Conservation (phyloP, 805 yeast genomes). For the Candida parachauliodes region DNA sequence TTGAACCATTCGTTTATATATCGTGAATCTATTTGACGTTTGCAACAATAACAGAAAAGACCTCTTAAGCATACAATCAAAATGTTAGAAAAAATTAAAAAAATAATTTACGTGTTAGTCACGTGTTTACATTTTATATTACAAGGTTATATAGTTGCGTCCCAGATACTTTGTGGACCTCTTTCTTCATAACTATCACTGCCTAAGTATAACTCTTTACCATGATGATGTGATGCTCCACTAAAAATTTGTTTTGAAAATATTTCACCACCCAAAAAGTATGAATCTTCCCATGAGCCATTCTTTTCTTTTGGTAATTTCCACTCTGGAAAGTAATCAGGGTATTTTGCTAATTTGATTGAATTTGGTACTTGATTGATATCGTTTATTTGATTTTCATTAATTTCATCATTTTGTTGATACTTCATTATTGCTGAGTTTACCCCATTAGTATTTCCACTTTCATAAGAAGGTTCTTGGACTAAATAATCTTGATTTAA, state of each 20-base stretch:
- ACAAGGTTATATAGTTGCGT: conserved; percentile 30
- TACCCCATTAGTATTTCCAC: conserved; percentile 20
- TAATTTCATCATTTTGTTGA: conserved; percentile 40
- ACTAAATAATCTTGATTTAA: conserved; percentile 56
- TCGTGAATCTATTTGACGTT: background rate
- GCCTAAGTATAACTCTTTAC: conserved; percentile 61
- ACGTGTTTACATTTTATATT: too few relatives aligned
- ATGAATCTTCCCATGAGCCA: conserved; percentile 69
- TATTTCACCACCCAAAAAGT: conserved; percentile 83
- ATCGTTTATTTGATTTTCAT: conserved; percentile 24
- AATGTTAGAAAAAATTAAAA: too few relatives aligned
- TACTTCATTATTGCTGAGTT: conserved; percentile 39
- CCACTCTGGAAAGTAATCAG: conserved; percentile 96
- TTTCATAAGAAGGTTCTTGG: conserved; percentile 22
- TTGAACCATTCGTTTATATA: conserved; percentile 1
- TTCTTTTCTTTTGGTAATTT: conserved; percentile 48
- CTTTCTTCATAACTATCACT: conserved; percentile 67
- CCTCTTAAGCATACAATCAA: conserved; percentile 2
- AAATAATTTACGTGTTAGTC: conserved; percentile 2
- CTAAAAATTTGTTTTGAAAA: conserved; percentile 82
- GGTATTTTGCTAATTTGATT: conserved; percentile 63
- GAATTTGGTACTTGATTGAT: conserved; percentile 74
- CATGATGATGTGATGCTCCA: conserved; percentile 51
- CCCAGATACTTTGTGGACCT: conserved; percentile 87
- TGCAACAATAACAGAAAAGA: background rate